A percentile compares a stretch with the other conserved stretches of the same genome.
Evolutionary conservation across 2,329 filamentous ascomycete genomes (phyloP).

Genomic region (Sporothrix euskadiensis): DNA sequence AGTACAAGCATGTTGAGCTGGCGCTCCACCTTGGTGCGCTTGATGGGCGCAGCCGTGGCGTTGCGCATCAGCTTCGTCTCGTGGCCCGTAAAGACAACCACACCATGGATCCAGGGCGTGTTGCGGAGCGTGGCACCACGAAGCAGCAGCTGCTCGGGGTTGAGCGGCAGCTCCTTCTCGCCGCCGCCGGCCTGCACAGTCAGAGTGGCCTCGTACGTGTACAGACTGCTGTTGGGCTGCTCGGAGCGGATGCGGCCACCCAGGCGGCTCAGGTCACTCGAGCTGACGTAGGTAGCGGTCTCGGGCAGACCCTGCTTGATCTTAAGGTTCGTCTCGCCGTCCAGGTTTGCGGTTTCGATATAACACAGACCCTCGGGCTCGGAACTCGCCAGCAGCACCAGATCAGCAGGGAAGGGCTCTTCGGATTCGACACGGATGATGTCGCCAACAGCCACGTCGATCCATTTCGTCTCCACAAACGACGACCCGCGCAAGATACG

Average conservation of each 20-base stretch:
- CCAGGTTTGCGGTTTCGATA: slow-evolving; percentile 96
- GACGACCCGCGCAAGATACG: slow-evolving; percentile 77
- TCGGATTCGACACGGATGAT: slow-evolving; percentile 92
- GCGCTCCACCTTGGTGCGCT: slow-evolving; percentile 91
- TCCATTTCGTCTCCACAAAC: slow-evolving; percentile 89
- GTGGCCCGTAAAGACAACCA: slow-evolving; percentile 96
- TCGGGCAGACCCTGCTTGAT: slow-evolving; percentile 97
- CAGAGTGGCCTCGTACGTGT: slow-evolving; percentile 95
- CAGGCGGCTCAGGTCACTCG: slow-evolving; percentile 79
- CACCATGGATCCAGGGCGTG: slow-evolving; percentile 93
- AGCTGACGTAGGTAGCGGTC: slow-evolving; percentile 82
- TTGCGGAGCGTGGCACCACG: slow-evolving; percentile 93
- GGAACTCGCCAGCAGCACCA: slow-evolving; percentile 89
- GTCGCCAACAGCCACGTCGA: slow-evolving; percentile 89
- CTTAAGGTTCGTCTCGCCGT: slow-evolving; percentile 97
- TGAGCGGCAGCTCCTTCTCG: slow-evolving; percentile 86
- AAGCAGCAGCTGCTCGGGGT: slow-evolving; percentile 88
- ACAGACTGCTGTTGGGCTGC: slow-evolving; percentile 96
- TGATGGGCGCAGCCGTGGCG: slow-evolving; percentile 94
- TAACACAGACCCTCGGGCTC: slow-evolving; percentile 98
- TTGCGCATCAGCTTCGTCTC: slow-evolving; percentile 99
- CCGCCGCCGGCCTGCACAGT: slow-evolving; percentile 88
- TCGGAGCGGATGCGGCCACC: slow-evolving; percentile 88
- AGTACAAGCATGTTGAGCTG: slow-evolving; percentile 93
- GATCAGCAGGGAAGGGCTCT: slow-evolving; percentile 88